Evolutionary conservation across 805 yeast species (phyloP), one percentile per base, ranked within the genome.

Genomic region (Brettanomyces anomalus): DNA sequence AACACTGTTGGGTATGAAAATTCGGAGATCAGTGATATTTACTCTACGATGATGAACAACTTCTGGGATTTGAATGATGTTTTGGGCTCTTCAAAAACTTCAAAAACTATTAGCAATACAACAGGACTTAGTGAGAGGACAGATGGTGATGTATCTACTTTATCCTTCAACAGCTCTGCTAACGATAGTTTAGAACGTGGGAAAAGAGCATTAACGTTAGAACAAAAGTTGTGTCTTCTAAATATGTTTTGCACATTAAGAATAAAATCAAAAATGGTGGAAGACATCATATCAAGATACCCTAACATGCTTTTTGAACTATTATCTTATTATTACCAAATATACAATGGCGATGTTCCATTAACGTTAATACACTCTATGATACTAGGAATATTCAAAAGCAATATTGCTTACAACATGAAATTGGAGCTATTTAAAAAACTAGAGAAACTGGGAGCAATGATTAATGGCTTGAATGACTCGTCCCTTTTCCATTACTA

Each of bases 331-430:
- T 43, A 49, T 19, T 51, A 48, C 44, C 21, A 16, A 4, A 57
- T 57, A 39, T 60, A 55, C 41, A 39, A 45, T 3, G 43, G 46
- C 10, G 50, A 51, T 20, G 45, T 57, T 13, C 64, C 64, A 19
- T 20, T 50, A 3, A 24, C 41, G 2, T 38, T 59, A 28, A 40
- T 58, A 3, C 61, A 58, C 34, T 53, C 56, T n/a, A 41, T 48
- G 10, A 49, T 55, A 50, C 41, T 58, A 18, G 58, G 58, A 13
- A 20, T 56, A 3, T 42, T 58, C 16, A 33, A 45, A 5, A 44
- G 52, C 11, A 33, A 40, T 1, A 7, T 46, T 16, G 34, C 28
- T 4, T 47, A 52, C 34, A 43, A 37, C 2, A 52, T 49, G 6
- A 58, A 57, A 37, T 36, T 57, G 10, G 40, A 48, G 35, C 30